Evolutionary conservation across 2,329 filamentous ascomycete species (phyloP), one percentile per base, ranked within the genome.

Genomic region (Aspergillus pseudoglaucus): DNA sequence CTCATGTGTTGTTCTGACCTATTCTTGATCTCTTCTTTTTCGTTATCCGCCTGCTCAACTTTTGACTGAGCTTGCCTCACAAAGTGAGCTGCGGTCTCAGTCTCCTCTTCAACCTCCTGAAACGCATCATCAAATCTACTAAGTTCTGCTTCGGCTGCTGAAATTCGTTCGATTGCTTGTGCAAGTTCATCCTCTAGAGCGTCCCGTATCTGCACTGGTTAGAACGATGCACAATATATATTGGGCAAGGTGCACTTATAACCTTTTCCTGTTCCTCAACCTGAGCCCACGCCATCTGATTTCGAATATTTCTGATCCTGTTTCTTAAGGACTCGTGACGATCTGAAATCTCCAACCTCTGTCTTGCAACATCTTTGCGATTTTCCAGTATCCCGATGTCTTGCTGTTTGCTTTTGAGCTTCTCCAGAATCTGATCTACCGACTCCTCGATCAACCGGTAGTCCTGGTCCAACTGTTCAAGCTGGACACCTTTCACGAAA

Each of bases 401-500:
- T n/a, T 82, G 80, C 39, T 79, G 67, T 33, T 82, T 80, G 23
- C 76, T 75, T 8, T 75, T 70, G 1, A 88, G 70, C 56, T 85
- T 87, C 27, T 74, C 74, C 47, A 84, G 78, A 49, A 84, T 88
- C 30, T 80, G 80, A 54, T 95, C 87, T 17, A 93, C 75, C 3
- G 81, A 85, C 55, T 95, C 85, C 51, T 86, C 83, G 12, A 96
- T 82, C 48, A 95, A 75, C 49, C 84, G 81, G 67, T 98, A 98
- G 62, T 98, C 93, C 52, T 88, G 84, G 63, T 95, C 89, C 8
- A 98, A 77, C 58, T 91, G 85, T 64, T 97, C 89, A 1, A 98
- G 79, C 59, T 97, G 90, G 0, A 95, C 94, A 22, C 93, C 93
- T 59, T 90, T 89, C 51, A 95, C 80, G 63, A 98, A 98, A 61